Evolutionary conservation across 768 basidiomycete genomes (phyloP), one percentile per base, ranked within the genome.

Genomic region (Lactifluus piperatus): DNA sequence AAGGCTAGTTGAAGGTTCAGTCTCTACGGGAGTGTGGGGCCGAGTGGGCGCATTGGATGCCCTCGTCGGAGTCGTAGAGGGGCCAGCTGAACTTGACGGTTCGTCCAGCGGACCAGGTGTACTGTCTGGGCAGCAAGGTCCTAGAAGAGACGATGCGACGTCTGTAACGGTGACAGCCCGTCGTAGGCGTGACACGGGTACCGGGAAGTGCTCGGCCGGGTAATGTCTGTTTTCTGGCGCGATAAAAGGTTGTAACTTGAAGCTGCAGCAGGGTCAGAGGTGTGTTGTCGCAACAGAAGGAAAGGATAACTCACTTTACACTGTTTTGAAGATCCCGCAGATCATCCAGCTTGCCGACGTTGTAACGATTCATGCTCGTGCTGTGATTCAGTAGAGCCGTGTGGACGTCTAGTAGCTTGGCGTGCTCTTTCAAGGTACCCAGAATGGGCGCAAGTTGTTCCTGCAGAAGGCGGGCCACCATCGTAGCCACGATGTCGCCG

Each of bases 311-410:
- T 46, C 29, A 56, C 59, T 60, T 60, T 32, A 26, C 36, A 49
- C 36, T 56, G n/a, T 8, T 39, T 26, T 60, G 59, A 30, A 60
- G 49, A 13, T 60, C 59, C 22, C 54, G 59, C 20, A 56, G 24
- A 3, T 60, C 59, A 27, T 60, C 59, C 43, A 55, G 41, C 49
- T 60, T 60, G 41, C 59, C 59, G 36, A 60, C 49, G 13, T 60
- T 60, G 50, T 60, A 60, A 10, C 54, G 48, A 49, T 45, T 51
- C 54, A 60, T 60, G 7, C n/a, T 6, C 3, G 54, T 60, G 2
- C 50, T 51, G 8, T 60, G 59, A 14, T 60, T 60, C 3, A 60
- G 29, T 2, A 60, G 59, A 14, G 59, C 59, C 10, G 59, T 29
- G 11, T 56, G 59, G 26, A 37, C 7, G 20, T 56, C 59, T 18